A percentile compares a stretch with the other conserved stretches of the same genome.
phyloP scores from a whole-genome alignment of 192 early-diverging fungal species.

The Coemansia sp. region DNA sequence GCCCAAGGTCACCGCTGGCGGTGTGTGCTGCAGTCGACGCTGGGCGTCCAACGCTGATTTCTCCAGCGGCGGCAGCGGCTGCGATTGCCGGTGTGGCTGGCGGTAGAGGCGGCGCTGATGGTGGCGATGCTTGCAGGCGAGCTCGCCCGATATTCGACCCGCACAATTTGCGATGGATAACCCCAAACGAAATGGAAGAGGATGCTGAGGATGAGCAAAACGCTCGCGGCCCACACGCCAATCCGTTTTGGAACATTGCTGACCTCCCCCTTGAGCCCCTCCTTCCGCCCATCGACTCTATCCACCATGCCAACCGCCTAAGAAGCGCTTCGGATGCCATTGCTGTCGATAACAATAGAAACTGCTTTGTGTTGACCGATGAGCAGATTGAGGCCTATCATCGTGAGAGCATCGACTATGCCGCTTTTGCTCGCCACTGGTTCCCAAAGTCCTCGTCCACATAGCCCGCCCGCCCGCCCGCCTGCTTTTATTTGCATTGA shows the following conservation, averaged over 20 bases:
- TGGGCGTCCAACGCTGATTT: slow-evolving; percentile 42
- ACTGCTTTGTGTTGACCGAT: slow-evolving; percentile 41
- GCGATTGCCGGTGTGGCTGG: slow-evolving; percentile 13
- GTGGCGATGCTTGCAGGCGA: slow-evolving; percentile 20
- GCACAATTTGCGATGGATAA: slow-evolving; percentile 50
- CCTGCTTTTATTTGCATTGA: not conserved
- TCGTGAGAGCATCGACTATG: slow-evolving; percentile 47
- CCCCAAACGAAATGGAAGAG: slow-evolving; percentile 25
- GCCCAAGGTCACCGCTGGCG: slow-evolving; percentile 17
- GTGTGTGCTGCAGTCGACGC: slow-evolving; percentile 16
- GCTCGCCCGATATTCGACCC: slow-evolving; percentile 49
- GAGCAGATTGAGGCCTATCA: slow-evolving; percentile 48
- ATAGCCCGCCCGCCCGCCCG: slow-evolving; percentile 13
- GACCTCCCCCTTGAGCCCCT: slow-evolving; percentile 44
- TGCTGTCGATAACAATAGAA: slow-evolving; percentile 22
- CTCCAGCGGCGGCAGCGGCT: slow-evolving; percentile 34
- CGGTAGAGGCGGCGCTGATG: slow-evolving; percentile 1
- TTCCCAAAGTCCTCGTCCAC: slow-evolving; percentile 36
- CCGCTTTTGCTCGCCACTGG: slow-evolving; percentile 50
- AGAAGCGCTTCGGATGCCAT: slow-evolving; percentile 40
- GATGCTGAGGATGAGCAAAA: not conserved
- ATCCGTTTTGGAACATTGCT: slow-evolving; percentile 51
- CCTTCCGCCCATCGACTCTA: slow-evolving; percentile 11
- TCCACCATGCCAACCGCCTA: slow-evolving; percentile 18
- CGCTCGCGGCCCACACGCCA: slow-evolving; percentile 11